Conservation (phyloP, 1,139 yeast genomes). For the Sugiyamaella neomexicana region DNA sequence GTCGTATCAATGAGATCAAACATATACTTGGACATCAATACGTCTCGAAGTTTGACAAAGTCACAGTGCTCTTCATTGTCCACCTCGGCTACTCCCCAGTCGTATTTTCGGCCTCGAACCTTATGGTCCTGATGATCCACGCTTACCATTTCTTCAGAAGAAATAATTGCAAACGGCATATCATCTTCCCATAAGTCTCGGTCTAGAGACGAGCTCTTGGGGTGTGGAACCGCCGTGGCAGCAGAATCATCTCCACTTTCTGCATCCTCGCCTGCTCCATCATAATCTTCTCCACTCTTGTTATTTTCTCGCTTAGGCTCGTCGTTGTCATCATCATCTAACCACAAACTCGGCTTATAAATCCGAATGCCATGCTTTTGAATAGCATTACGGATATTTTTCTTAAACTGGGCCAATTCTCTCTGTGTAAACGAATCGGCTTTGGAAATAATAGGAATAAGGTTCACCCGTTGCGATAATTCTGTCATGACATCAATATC, state of each 20-base stretch:
- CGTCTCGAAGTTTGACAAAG: conserved; percentile 54
- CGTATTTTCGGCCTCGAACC: conserved; percentile 65
- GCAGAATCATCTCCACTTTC: conserved; percentile 7
- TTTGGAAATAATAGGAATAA: conserved; percentile 76
- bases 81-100: conserved; percentile 73
- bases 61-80: conserved; percentile 70
- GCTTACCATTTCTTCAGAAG: conserved; percentile 42
- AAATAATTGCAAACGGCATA: conserved; percentile 63
- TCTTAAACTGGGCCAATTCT: conserved; percentile 48
- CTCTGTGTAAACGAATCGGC: conserved; percentile 61
- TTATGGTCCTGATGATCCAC: conserved; percentile 38
- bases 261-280: background rate
- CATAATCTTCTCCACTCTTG: background rate
- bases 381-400: conserved; percentile 47
- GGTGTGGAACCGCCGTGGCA: conserved; percentile 1
- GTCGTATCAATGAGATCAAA: conserved; percentile 80
- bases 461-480: conserved; percentile 61
- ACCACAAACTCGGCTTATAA: conserved; percentile 47
- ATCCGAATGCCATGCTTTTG: conserved; percentile 52
- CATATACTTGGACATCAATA: conserved; percentile 63
- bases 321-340: background rate
- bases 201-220: background rate
- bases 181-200: conserved; percentile 29
- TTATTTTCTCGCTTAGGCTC: background rate
- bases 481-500: conserved; percentile 72